Evolutionary conservation across 2,329 filamentous ascomycete genomes (phyloP), one percentile per base, ranked within the genome.

Genomic region (Xylaria sp.): DNA sequence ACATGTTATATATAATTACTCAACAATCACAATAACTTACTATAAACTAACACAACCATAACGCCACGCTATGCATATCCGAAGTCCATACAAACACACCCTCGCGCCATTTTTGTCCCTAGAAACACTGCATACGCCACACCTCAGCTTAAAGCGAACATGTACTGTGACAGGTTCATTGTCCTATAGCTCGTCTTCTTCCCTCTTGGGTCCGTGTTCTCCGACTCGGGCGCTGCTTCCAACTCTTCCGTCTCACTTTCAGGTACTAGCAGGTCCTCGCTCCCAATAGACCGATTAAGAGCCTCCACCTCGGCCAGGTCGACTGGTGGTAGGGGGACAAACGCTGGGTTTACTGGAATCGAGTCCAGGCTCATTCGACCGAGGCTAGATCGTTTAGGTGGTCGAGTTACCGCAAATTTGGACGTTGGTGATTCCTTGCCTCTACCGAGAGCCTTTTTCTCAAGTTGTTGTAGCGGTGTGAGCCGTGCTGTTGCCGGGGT

Each of bases 261-360:
- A 32, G 84, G 84, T 15, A 86, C 78, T 70, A 89, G 84, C 64
- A 87, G 82, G 66, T 90, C 88, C 75, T 90, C 88, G 73, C 87
- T 89, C 15, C 88, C 87, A 6, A 79, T 71, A 12, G 80, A 68
- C 62, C 74, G 76, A 72, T 88, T 86, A 51, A 89, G 76, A 1
- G 85, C 84, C 72, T 85, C 85, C 3, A 89, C 81, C 73, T 89
- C 87, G 8, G 80, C 80, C 32, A 87, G 69, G 70, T 88, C 85
- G 2, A 87, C 86, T 66, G 83, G 85, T 1, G 87, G 87, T 9
- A 89, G 78, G 0, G 87, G 86, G 6, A 89, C 82, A 73, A 87
- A 86, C 0, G 86, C 81, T 2, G 87, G 85, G 70, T 89, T 87
- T 46, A 86, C 78, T 0, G 84, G 82, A 2, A 85, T 68, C 8